Conservation (phyloP, 495 filamentous ascomycete species). For the Penicillium coprophilum region DNA sequence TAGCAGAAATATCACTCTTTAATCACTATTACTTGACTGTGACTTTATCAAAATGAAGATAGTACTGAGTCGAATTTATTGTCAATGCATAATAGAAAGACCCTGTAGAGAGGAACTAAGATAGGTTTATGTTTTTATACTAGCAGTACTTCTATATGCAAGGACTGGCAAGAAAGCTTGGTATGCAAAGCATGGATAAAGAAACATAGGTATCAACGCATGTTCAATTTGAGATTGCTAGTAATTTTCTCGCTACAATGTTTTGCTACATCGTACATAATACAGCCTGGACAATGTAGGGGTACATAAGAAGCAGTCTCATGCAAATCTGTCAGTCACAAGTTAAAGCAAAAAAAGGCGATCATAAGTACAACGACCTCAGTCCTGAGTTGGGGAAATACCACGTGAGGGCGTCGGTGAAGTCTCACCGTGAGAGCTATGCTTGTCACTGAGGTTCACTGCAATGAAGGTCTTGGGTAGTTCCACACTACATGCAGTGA, state of each 20-base stretch:
- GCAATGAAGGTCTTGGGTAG: slow-evolving; percentile 88
- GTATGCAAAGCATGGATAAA: not conserved
- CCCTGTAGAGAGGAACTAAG: not conserved
- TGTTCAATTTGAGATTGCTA: not conserved
- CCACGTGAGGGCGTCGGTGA: not conserved
- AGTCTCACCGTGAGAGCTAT: slow-evolving; percentile 17
- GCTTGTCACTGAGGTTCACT: slow-evolving; percentile 34
- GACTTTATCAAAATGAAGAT: not conserved
- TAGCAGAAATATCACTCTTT: not conserved
- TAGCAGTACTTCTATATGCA: not conserved
- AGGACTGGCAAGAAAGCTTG: not conserved
- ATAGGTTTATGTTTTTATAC: not conserved
- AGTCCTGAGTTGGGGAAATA: slow-evolving; percentile 1
- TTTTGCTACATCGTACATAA: slow-evolving; percentile 1
- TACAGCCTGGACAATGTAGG: not conserved
- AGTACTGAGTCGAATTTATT: not conserved
- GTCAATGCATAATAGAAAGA: not conserved
- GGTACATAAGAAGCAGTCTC: not conserved
- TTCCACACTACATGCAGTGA: slow-evolving; percentile 67
- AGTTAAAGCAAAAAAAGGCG: not conserved
- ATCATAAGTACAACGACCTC: not conserved
- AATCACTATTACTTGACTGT: not conserved
- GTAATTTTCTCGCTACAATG: slow-evolving; percentile 1
- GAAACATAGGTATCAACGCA: not conserved
- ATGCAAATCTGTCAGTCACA: not conserved